Base-by-base conservation (phyloP, 2,329 filamentous ascomycete genomes). In the Sodiomyces alkalinus region DNA sequence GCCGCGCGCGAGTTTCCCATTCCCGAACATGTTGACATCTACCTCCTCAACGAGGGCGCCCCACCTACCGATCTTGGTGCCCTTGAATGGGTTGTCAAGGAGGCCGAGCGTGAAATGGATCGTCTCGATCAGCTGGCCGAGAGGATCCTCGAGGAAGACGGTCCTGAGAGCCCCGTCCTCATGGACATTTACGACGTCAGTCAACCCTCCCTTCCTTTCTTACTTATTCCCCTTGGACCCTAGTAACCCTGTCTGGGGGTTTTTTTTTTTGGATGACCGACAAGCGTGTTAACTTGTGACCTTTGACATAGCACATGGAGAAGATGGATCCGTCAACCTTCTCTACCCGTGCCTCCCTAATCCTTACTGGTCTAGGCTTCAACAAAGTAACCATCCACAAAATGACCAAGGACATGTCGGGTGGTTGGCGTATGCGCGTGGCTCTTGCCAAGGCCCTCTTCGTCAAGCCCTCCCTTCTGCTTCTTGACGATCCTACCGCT, bases 331-430 rank as follows among this genome's bases (percentile, higher is more conserved):
- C 90, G 26, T 92, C 85, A 20, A 98, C 92, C 29, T 98, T 98
- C 61, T 66, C 83, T 49, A 93, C 87, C 36, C 83, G 90, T 51
- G 90, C 90, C 36, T 93, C 87, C 31, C 76, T 94, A 41, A 98
- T 98, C 53, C 60, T 98, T 44, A 98, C 90, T 31, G 90, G 90
- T 85, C 80, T 98, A 34, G 90, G 90, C 41, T 98, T 98, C 74
- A 93, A 98, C 76, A 96, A 96, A 68, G 62, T 60, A 44, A 98
- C 92, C 32, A 96, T 98, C 51, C 66, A 92, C 58, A 98, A 98
- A 74, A 94, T 92, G 75, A 98, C 92, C 46, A 98, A 96, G 73
- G 92, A 98, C 56, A 98, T 98, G 92, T 98, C 90, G 41, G 90
- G 90, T 82, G 90, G 90, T 46, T 98, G 90, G 90, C 77, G 87